These are phyloP conservation scores for Clavariopsis aquatica DNA, from an alignment of 495 filamentous ascomycete genomes.

Conservation along the genomic window DNA sequence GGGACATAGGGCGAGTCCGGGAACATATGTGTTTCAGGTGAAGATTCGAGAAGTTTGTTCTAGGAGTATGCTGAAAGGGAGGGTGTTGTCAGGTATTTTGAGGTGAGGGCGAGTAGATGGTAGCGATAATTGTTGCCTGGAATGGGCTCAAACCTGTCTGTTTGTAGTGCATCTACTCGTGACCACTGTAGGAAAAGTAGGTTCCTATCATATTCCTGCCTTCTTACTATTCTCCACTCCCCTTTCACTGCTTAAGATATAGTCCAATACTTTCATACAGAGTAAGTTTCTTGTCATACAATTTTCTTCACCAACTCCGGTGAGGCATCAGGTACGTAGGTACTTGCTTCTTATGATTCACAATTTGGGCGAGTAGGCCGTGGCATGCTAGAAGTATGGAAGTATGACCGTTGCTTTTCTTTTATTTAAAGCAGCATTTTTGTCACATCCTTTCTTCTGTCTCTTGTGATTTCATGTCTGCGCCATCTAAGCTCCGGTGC, in stretches of 20 bases:
- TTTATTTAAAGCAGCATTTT: background rate
- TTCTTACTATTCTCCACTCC: no score
- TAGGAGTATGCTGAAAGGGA: background rate
- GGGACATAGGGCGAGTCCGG: no score
- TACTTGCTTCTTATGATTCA: background rate
- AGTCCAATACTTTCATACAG: background rate
- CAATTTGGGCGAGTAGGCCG: background rate
- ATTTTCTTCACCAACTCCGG: background rate
- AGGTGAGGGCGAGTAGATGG: background rate
- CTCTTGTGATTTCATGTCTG: background rate
- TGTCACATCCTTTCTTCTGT: background rate
- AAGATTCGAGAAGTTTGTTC: background rate
- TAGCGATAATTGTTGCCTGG: no score
- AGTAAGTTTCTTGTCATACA: background rate
- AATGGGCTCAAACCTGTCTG: no score
- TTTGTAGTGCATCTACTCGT: no score
- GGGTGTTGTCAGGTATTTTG: background rate
- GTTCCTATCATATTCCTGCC: no score
- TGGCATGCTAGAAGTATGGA: no score
- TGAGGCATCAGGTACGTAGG: no score
- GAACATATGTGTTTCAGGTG: background rate
- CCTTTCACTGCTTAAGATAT: no score
- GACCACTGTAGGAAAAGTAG: no score
- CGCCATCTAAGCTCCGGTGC: background rate
- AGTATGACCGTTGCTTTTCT: no score